phyloP scores from a whole-genome alignment of 129 eudicot species.

The Smallanthus sonchifolius region DNA sequence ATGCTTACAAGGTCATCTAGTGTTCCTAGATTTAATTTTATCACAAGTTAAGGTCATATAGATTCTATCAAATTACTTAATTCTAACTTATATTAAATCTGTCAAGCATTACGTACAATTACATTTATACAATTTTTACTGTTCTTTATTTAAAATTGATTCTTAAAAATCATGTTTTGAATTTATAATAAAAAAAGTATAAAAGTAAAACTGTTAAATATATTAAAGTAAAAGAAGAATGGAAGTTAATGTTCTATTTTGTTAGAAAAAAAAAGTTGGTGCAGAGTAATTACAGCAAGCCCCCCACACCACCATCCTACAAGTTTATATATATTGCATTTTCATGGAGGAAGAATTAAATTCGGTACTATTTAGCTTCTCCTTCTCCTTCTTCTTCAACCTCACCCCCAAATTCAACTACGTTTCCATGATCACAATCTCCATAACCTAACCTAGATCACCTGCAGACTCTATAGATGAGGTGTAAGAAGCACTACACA shows the following conservation, averaged over 20 bases:
- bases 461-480: constrained; percentile 34
- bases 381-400: background rate
- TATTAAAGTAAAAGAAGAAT: background rate
- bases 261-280: background rate
- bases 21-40: background rate
- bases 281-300: background rate
- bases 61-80: no score
- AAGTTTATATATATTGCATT: background rate
- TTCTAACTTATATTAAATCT: no score
- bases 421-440: background rate
- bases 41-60: background rate
- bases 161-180: no score
- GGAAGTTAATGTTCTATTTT: background rate
- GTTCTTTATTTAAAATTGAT: no score
- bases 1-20: background rate
- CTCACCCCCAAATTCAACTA: background rate
- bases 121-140: no score
- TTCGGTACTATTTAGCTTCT: background rate
- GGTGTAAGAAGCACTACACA: constrained; percentile 61
- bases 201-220: background rate
- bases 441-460: background rate
- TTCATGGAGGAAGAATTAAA: background rate
- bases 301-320: background rate
- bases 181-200: no score
- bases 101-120: no score